A percentile compares a stretch with the other conserved stretches of the same genome.
These are phyloP conservation scores for Aaosphaeria arxii DNA, from an alignment of 2,329 filamentous ascomycete species.

Conservation along the genomic window DNA sequence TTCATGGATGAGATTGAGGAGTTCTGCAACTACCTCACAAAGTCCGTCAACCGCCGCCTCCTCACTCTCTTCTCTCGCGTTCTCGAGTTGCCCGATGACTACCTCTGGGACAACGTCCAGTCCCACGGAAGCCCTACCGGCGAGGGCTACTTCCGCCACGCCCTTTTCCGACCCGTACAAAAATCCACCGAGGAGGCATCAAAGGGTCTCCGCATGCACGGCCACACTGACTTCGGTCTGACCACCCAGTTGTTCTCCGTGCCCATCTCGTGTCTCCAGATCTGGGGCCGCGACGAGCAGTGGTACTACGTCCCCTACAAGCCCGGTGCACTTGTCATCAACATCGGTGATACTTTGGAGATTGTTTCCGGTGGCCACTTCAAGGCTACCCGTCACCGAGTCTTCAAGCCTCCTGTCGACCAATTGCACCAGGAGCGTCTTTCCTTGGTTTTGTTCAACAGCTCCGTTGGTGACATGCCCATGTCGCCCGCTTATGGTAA, in stretches of 20 bases:
- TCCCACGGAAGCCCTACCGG: slow-evolving; percentile 18
- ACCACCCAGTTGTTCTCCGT: slow-evolving; percentile 22
- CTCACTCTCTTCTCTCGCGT: slow-evolving; percentile 21
- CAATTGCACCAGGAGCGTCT: slow-evolving; percentile 36
- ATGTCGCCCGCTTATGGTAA: slow-evolving; percentile 17
- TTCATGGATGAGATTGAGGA: slow-evolving; percentile 51
- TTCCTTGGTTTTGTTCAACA: slow-evolving; percentile 18
- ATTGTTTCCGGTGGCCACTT: slow-evolving; percentile 49
- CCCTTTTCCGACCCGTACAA: slow-evolving; percentile 19
- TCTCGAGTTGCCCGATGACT: slow-evolving; percentile 18
- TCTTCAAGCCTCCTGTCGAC: slow-evolving; percentile 43
- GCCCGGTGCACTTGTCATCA: slow-evolving; percentile 23
- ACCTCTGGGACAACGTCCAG: slow-evolving; percentile 21
- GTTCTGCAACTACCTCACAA: slow-evolving; percentile 48
- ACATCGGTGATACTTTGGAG: slow-evolving; percentile 31
- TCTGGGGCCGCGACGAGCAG: slow-evolving; percentile 19
- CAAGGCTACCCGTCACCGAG: slow-evolving; percentile 46
- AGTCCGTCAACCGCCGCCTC: slow-evolving; percentile 45
- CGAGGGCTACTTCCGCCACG: slow-evolving; percentile 22
- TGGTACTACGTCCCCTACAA: slow-evolving; percentile 26
- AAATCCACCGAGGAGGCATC: slow-evolving; percentile 19
- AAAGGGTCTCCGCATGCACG: slow-evolving; percentile 30
- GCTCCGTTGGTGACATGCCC: slow-evolving; percentile 16
- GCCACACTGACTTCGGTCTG: slow-evolving; percentile 24
- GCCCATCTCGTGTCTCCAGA: slow-evolving; percentile 22